Evolutionary conservation across 768 basidiomycete species (phyloP).

Genomic region (Mycena pura): DNA sequence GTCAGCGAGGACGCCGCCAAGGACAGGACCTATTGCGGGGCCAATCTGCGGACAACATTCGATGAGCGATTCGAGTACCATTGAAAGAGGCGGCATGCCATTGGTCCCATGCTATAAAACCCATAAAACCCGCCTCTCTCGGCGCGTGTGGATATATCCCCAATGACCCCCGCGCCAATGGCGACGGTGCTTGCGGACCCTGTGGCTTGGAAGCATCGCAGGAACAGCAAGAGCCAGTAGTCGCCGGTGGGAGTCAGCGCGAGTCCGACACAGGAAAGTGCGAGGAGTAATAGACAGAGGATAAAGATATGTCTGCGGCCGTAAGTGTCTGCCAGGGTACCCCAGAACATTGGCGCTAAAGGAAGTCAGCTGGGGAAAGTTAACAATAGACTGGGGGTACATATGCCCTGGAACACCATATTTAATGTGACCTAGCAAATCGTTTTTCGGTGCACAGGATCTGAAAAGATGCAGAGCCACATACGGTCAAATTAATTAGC

Average conservation of each 20-base stretch:
- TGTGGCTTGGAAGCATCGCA: slow-evolving; percentile 79
- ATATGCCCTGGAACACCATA: slow-evolving; percentile 70
- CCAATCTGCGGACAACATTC: slow-evolving; percentile 51
- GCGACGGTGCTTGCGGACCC: slow-evolving; percentile 84
- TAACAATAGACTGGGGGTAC: slow-evolving; percentile 40
- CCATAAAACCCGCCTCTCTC: slow-evolving; percentile 82
- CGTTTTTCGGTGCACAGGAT: neutral
- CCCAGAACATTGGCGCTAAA: slow-evolving; percentile 71
- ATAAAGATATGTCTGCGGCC: slow-evolving; percentile 72
- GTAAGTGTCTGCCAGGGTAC: slow-evolving; percentile 67
- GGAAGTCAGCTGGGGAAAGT: neutral
- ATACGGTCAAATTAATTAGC: slow-evolving; percentile 78
- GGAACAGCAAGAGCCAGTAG: slow-evolving; percentile 81
- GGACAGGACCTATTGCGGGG: slow-evolving; percentile 67
- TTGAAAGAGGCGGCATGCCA: slow-evolving; percentile 44
- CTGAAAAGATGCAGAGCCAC: slow-evolving; percentile 34
- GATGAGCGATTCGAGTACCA: slow-evolving; percentile 10
- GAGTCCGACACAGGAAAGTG: slow-evolving; percentile 70
- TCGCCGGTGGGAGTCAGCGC: slow-evolving; percentile 57
- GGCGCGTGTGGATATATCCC: slow-evolving; percentile 74
- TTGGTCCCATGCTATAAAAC: slow-evolving; percentile 65
- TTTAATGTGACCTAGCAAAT: slow-evolving; percentile 63
- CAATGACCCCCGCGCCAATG: slow-evolving; percentile 74
- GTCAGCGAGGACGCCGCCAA: slow-evolving; percentile 66
- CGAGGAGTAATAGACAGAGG: slow-evolving; percentile 66